phyloP scores from a whole-genome alignment of 2,329 filamentous ascomycete genomes.

The Ascosphaera apis region DNA sequence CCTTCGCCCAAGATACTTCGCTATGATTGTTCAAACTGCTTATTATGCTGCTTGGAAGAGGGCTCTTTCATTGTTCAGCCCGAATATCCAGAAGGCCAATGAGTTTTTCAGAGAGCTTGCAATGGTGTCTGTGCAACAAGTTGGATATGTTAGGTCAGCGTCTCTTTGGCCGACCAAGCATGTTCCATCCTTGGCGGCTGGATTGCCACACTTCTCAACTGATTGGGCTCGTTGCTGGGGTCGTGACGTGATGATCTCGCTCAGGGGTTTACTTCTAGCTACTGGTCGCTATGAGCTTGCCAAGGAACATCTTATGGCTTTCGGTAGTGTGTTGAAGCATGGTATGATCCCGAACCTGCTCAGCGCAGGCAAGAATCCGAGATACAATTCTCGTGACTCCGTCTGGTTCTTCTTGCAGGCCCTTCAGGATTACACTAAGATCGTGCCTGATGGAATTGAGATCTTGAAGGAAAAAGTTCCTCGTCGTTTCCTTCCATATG shows the following conservation, averaged over 20 bases:
- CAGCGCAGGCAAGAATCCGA: slow-evolving; percentile 58
- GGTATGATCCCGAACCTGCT: slow-evolving; percentile 95
- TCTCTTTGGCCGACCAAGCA: slow-evolving; percentile 70
- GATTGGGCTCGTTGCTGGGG: slow-evolving; percentile 97
- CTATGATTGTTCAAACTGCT: slow-evolving; percentile 63
- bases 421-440: slow-evolving; percentile 74
- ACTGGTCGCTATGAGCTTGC: slow-evolving; percentile 77
- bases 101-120: slow-evolving; percentile 72
- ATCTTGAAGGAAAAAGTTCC: slow-evolving; percentile 57
- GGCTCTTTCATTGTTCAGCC: slow-evolving; percentile 54
- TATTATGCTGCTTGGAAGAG: slow-evolving; percentile 66
- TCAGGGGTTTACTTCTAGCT: slow-evolving; percentile 73
- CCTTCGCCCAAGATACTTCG: slow-evolving; percentile 80
- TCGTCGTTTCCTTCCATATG: slow-evolving; percentile 77
- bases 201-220: slow-evolving; percentile 77
- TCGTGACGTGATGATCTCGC: slow-evolving; percentile 86
- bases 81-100: slow-evolving; percentile 57
- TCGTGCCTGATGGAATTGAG: slow-evolving; percentile 52
- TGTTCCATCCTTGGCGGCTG: slow-evolving; percentile 74
- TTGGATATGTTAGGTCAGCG: slow-evolving; percentile 68
- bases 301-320: slow-evolving; percentile 80
- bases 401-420: slow-evolving; percentile 96
- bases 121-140: slow-evolving; percentile 81
- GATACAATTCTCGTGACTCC: slow-evolving; percentile 91
- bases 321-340: slow-evolving; percentile 90